Conservation (phyloP, 805 yeast genomes). For the Wickerhamiella dianesei region DNA sequence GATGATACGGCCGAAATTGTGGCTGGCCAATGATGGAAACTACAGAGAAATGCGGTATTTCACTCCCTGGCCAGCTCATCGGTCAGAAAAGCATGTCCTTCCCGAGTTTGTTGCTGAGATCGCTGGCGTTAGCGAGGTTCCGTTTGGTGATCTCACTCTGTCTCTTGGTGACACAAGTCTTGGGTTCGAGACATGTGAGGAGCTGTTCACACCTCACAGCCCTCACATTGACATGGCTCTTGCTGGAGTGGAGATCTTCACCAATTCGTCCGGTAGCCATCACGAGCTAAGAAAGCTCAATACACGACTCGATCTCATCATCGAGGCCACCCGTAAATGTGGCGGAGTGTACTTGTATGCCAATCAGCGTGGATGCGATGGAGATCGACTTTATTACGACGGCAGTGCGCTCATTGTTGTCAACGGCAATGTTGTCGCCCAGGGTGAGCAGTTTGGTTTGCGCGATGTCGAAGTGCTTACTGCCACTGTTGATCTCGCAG, state of each 20-base stretch:
- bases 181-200: conserved; percentile 99
- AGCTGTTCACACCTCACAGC: conserved; percentile 87
- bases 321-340: conserved; percentile 87
- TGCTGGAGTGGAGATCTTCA: conserved; percentile 94
- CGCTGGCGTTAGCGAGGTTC: conserved; percentile 54
- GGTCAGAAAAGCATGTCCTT: conserved; percentile 56
- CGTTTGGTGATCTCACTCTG: conserved; percentile 83
- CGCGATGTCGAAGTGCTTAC: conserved; percentile 86
- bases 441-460: conserved; percentile 80
- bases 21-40: conserved; percentile 95
- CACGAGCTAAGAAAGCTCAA: conserved; percentile 87
- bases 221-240: conserved; percentile 87
- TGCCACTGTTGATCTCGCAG: conserved; percentile 91
- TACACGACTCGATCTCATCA: conserved; percentile 69
- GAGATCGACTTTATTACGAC: conserved; percentile 91
- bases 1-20: conserved; percentile 80
- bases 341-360: conserved; percentile 93
- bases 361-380: conserved; percentile 96
- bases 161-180: conserved; percentile 73
- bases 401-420: conserved; percentile 93
- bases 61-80: conserved; percentile 84
- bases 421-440: conserved; percentile 85
- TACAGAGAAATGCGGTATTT: conserved; percentile 96
- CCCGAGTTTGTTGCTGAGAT: conserved; percentile 56
- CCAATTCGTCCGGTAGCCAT: conserved; percentile 95